Base-by-base conservation (phyloP, 139 green algal species). In the Microglena sp. region DNA sequence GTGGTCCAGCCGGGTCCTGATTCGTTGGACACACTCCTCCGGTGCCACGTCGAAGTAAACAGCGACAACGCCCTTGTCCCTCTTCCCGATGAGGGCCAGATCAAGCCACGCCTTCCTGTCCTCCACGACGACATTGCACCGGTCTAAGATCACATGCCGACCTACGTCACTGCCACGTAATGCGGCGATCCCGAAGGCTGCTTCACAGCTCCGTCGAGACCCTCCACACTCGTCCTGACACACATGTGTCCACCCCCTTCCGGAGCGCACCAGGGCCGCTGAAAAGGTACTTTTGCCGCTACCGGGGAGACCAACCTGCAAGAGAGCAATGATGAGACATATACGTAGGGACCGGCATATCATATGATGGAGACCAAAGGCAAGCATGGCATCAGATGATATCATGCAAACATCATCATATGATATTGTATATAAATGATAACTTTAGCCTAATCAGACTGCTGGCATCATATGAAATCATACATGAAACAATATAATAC, bases 211-310 rank as follows among this genome's bases (percentile, higher is more conserved):
- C 3, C 35, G 7, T 2, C 71, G 34, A 5, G 55, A 62, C 26
- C 53, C 46, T 30, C 71, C 71, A 57, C 60, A 69, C 3, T 77
- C 71, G 50, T 77, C 71, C 60, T 77, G 71, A n/a, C 71, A 64
- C 7, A 77, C 57, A 27, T 32, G 45, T 7, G 28, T 44, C 71
- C 71, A 75, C 69, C 69, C 34, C 27, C 35, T 21, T 2, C 61
- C 66, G n/a, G 65, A 62, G 18, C 66, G 60, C 15, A 64, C 60
- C 40, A 78, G 55, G 5, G 71, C 71, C 24, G 33, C 34, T 5
- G 66, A 36, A 43, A 78, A 73, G 3, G 60, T 73, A 61, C 66
- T 73, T 61, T 78, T 78, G 58, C 71, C 71, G 54, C 71, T 78
- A 33, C 71, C 71, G 34, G 71, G 71, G 26, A 78, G 66, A 0